A percentile compares a stretch with the other conserved stretches of the same genome.
These are phyloP conservation scores for Rosa lucieae DNA, from an alignment of 306 rosid species.

Conservation along the genomic window DNA sequence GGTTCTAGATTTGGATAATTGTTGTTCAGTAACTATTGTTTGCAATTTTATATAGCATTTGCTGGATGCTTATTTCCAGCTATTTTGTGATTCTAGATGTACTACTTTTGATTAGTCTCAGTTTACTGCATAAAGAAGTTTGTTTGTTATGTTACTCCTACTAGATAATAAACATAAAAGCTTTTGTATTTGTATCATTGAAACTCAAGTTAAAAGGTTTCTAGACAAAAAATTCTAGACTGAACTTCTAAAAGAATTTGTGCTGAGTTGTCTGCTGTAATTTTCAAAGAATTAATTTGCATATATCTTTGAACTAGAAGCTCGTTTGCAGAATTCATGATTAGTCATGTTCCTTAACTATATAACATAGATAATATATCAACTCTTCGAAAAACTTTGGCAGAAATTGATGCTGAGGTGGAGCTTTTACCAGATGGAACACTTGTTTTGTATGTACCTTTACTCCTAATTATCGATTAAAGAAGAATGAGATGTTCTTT, in stretches of 20 bases:
- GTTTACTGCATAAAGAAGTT: neutral
- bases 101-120: neutral
- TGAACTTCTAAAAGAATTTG: neutral
- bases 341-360: constrained; percentile 46
- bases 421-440: constrained; percentile 79
- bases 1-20: neutral
- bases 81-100: neutral
- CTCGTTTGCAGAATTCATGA: neutral
- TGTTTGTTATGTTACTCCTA: neutral
- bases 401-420: constrained; percentile 75
- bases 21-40: neutral
- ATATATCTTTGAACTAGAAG: neutral
- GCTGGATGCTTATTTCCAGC: neutral
- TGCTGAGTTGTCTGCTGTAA: neutral
- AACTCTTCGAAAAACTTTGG: constrained; percentile 70
- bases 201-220: neutral
- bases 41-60: neutral
- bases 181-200: neutral
- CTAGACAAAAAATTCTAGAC: neutral
- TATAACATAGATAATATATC: constrained; percentile 58
- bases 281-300: neutral
- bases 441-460: constrained; percentile 66
- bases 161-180: neutral
- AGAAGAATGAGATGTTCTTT: neutral
- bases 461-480: neutral